phyloP scores from a whole-genome alignment of 1,284 basidiomycete genomes.

The Sphaerobolus stellatus region DNA sequence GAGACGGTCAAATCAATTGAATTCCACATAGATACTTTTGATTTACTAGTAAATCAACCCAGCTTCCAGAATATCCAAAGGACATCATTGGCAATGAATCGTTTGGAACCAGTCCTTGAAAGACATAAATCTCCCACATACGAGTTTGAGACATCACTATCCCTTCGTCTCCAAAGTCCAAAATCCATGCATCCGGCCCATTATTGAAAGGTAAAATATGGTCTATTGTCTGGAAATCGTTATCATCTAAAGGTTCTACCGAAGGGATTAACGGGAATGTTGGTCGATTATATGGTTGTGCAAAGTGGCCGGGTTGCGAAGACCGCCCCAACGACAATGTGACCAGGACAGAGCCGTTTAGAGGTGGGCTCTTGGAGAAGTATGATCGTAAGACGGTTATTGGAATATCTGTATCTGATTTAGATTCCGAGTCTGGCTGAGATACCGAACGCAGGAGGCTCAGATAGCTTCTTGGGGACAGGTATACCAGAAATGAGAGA shows the following conservation, averaged over 20 bases:
- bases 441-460: constrained; percentile 46
- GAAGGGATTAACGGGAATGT: constrained; percentile 20
- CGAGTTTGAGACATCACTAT: constrained; percentile 68
- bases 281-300: constrained; percentile 12
- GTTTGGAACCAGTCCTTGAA: constrained; percentile 33
- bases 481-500: constrained; percentile 66
- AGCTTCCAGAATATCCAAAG: constrained; percentile 53
- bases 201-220: constrained; percentile 45
- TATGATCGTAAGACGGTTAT: constrained; percentile 45
- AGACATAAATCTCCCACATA: constrained; percentile 64
- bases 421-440: constrained; percentile 30
- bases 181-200: constrained; percentile 54
- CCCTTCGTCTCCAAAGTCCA: constrained; percentile 70
- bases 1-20: not conserved
- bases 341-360: constrained; percentile 53
- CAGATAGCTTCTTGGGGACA: constrained; percentile 69
- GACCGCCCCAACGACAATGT: constrained; percentile 52
- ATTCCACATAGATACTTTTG: not conserved
- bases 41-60: constrained; percentile 68
- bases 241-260: constrained; percentile 29
- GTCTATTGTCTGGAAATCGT: constrained; percentile 42
- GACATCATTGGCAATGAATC: constrained; percentile 40
- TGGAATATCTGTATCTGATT: constrained; percentile 60
- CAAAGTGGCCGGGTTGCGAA: constrained; percentile 9
- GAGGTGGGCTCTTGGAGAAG: constrained; percentile 38